Evolutionary conservation across 2,329 filamentous ascomycete species (phyloP).

Genomic region (Harringtonia lauricola): DNA sequence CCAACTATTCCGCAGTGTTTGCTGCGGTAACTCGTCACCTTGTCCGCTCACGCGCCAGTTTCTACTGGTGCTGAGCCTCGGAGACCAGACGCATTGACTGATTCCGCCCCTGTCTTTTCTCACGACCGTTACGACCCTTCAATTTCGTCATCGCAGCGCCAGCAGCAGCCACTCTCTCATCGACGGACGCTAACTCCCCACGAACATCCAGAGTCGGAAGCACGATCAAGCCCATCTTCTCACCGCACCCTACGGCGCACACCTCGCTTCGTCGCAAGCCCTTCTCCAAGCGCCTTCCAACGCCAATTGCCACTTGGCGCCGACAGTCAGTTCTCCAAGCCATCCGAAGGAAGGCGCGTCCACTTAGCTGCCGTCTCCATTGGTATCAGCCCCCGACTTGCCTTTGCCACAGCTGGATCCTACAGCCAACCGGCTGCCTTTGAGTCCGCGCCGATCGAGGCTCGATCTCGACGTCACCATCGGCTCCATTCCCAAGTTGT

Average conservation of each 20-base stretch:
- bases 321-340: not conserved
- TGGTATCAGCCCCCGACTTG: slow-evolving; percentile 33
- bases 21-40: slow-evolving; percentile 7
- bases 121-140: slow-evolving; percentile 43
- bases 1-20: slow-evolving; percentile 4
- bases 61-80: slow-evolving; percentile 9
- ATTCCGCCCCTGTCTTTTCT: slow-evolving; percentile 14
- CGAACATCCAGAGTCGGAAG: slow-evolving; percentile 14
- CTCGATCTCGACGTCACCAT: not conserved
- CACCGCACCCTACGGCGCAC: slow-evolving; percentile 39
- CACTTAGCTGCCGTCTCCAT: slow-evolving; percentile 36
- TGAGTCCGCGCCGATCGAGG: slow-evolving; percentile 4
- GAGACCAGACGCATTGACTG: slow-evolving; percentile 9
- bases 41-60: slow-evolving; percentile 10
- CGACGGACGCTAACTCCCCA: slow-evolving; percentile 22
- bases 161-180: slow-evolving; percentile 24
- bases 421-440: slow-evolving; percentile 7
- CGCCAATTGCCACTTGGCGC: not conserved
- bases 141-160: slow-evolving; percentile 24
- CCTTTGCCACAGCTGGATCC: slow-evolving; percentile 22
- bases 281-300: slow-evolving; percentile 21
- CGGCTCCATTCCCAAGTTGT: slow-evolving; percentile 37
- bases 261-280: slow-evolving; percentile 35
- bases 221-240: slow-evolving; percentile 34
- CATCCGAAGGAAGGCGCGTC: slow-evolving; percentile 19